These are phyloP conservation scores for Chimonanthus salicifolius DNA, from an alignment of 164 flowering plant genomes.

Conservation along the genomic window DNA sequence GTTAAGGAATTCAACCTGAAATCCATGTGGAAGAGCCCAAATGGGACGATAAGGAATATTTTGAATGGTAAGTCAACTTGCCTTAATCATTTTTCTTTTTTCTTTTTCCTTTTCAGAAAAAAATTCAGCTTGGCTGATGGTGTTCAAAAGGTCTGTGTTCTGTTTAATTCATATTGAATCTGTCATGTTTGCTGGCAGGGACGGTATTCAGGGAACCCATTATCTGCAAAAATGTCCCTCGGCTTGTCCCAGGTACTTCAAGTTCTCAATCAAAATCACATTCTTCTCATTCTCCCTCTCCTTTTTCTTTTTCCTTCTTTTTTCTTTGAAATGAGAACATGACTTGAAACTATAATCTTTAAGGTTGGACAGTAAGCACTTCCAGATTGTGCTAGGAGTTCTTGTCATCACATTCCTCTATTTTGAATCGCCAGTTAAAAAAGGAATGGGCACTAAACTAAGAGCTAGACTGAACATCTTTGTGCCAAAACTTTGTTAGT, in stretches of 20 bases:
- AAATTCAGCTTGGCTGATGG: no score
- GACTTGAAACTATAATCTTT: no score
- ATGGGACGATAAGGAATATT: conserved; percentile 96
- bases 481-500: conserved; percentile 4
- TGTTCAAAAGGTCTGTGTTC: background rate
- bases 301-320: no score
- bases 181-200: conserved; percentile 41
- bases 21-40: conserved; percentile 97
- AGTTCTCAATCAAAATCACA: background rate
- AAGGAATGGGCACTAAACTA: background rate
- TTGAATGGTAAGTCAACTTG: conserved; percentile 58
- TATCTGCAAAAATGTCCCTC: conserved; percentile 82
- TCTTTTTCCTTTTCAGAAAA: background rate
- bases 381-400: no score
- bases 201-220: conserved; percentile 99
- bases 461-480: background rate
- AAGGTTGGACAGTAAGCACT: no score
- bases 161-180: background rate
- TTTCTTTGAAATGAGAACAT: no score
- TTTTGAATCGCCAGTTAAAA: background rate
- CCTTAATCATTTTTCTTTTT: background rate
- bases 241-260: conserved; percentile 78
- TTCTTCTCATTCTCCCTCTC: background rate
- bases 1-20: conserved; percentile 75
- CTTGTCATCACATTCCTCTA: background rate